Conservation (phyloP, 2,329 filamentous ascomycete genomes). For the Gliomastix tumulicola region DNA sequence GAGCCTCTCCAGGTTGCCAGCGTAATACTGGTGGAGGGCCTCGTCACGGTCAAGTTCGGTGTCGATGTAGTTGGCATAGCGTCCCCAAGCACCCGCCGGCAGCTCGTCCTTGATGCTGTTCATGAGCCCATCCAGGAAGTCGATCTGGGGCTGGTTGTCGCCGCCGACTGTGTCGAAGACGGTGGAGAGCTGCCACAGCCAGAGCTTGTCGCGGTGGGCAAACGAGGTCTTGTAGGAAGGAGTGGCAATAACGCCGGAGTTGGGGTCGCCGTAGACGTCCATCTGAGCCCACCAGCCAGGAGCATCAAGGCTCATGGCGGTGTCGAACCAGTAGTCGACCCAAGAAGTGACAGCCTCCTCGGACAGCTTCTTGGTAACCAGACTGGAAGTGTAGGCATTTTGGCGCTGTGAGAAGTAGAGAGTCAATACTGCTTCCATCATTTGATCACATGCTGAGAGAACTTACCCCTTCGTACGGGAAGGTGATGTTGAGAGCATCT, state of each 20-base stretch:
- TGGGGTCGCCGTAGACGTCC: constrained; percentile 22
- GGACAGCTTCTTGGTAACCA: constrained; percentile 8
- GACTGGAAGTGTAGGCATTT: constrained; percentile 10
- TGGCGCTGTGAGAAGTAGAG: constrained; percentile 4
- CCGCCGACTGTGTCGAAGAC: constrained; percentile 33
- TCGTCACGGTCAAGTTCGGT: constrained; percentile 33
- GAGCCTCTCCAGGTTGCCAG: constrained; percentile 26
- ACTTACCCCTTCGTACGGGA: constrained; percentile 4
- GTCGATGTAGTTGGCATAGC: constrained; percentile 49
- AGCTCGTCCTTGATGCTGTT: constrained; percentile 25
- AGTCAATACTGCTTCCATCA: background rate
- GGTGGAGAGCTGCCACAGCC: constrained; percentile 37
- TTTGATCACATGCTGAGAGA: constrained; percentile 3
- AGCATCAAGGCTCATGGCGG: background rate
- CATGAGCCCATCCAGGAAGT: constrained; percentile 33
- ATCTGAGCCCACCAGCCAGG: constrained; percentile 9
- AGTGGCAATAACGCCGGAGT: constrained; percentile 25
- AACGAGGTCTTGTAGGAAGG: constrained; percentile 21
- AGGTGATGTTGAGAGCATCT: constrained; percentile 4
- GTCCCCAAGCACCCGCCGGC: constrained; percentile 31
- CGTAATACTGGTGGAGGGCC: constrained; percentile 43
- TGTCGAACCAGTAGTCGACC: constrained; percentile 1
- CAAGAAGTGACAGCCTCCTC: constrained; percentile 3
- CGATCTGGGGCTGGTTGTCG: constrained; percentile 18
- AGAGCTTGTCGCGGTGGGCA: constrained; percentile 33